These are phyloP conservation scores for Sarocladium brachiariae DNA, from an alignment of 2,329 filamentous ascomycete genomes.

Conservation along the genomic window DNA sequence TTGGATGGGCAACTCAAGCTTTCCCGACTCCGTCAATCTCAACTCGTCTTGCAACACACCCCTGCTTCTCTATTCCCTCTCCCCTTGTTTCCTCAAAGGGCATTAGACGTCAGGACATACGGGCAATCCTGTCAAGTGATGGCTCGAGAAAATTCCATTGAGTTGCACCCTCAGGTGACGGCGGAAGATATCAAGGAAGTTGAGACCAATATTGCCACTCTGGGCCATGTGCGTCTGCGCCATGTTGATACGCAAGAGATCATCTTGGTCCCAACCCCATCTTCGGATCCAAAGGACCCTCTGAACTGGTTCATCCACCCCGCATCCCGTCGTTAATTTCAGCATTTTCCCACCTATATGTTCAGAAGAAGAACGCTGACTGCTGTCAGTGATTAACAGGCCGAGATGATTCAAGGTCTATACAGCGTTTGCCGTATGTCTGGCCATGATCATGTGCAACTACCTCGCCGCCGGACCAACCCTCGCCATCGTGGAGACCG, in stretches of 20 bases:
- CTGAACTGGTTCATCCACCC: neutral
- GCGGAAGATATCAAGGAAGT: neutral
- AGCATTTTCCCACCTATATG: too few species aligned
- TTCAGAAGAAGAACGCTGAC: neutral
- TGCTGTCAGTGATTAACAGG: neutral
- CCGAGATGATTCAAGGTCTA: neutral
- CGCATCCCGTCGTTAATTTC: neutral
- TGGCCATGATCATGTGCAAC: slow-evolving; percentile 4
- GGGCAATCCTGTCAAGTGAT: too few species aligned
- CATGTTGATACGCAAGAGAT: neutral
- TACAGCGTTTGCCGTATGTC: neutral
- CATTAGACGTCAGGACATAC: too few species aligned
- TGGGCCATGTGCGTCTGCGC: neutral
- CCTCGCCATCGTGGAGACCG: neutral
- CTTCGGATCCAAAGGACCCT: slow-evolving; percentile 1
- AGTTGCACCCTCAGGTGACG: neutral
- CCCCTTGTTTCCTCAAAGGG: too few species aligned
- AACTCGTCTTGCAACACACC: too few species aligned
- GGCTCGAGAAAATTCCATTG: neutral
- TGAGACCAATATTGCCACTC: neutral
- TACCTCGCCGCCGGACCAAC: neutral
- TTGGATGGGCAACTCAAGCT: too few species aligned
- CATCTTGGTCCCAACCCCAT: neutral
- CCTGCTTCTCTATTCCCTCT: too few species aligned
- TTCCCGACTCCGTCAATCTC: too few species aligned